Conservation (phyloP, 352 stramenopile genomes). For the Elongisporangium anandrum region DNA sequence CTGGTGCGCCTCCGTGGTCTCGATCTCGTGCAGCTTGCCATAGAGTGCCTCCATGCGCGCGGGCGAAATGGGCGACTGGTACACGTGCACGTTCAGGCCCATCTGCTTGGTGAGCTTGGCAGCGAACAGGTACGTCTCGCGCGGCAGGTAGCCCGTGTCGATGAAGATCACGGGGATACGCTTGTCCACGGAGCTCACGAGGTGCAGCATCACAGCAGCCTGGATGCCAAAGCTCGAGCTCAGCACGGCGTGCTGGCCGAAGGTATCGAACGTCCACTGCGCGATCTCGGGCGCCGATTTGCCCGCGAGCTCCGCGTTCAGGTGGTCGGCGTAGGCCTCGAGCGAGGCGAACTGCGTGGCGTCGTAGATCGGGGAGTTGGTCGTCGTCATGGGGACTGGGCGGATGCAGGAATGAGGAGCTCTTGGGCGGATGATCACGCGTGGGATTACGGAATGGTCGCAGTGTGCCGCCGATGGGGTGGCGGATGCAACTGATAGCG, state of each 20-base stretch:
- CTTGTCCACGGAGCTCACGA: conserved; percentile 44
- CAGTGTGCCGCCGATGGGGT: too few relatives aligned
- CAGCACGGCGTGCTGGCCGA: conserved; percentile 56
- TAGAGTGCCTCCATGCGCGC: conserved; percentile 85
- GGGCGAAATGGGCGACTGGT: conserved; percentile 68
- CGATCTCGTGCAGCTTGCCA: conserved; percentile 76
- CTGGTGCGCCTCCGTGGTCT: conserved; percentile 64
- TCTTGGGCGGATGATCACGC: too few relatives aligned
- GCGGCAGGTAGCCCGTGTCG: conserved; percentile 81
- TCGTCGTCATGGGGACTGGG: background rate
- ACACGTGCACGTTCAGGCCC: conserved; percentile 69
- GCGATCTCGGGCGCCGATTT: conserved; percentile 65
- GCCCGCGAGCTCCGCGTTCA: conserved; percentile 50
- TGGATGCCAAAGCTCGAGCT: conserved; percentile 88
- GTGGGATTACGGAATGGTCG: too few relatives aligned
- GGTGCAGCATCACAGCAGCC: conserved; percentile 80
- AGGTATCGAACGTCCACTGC: conserved; percentile 66
- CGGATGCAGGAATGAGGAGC: too few relatives aligned
- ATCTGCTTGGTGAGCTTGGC: conserved; percentile 56
- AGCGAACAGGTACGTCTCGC: conserved; percentile 83
- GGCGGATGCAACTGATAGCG: too few relatives aligned
- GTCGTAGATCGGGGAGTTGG: conserved; percentile 25
- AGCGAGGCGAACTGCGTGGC: conserved; percentile 44
- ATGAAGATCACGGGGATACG: conserved; percentile 76
- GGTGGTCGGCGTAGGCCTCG: conserved; percentile 53